Percentiles rank a stretch among this genome's conserved stretches.
These are phyloP conservation scores for Setaria viridis DNA, from an alignment of 202 grass and related monocot genomes.

Conservation along the genomic window DNA sequence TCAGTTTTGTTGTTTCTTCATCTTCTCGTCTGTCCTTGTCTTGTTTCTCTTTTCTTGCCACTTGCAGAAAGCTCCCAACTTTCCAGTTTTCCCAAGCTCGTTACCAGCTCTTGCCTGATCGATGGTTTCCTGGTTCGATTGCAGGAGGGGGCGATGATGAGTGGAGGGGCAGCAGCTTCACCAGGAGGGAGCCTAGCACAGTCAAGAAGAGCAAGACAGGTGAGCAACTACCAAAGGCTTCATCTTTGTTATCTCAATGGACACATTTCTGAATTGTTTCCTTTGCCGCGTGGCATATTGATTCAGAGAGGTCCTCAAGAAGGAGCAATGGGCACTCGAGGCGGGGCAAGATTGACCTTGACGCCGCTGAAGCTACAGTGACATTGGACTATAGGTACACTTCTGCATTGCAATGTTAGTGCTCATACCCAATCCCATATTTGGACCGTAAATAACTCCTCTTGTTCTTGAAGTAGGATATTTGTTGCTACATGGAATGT, in stretches of 20 bases:
- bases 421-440: slow-evolving; percentile 1
- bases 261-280: slow-evolving; percentile 37
- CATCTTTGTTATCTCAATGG: not conserved
- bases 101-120: not conserved
- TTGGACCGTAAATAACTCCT: slow-evolving; percentile 16
- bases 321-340: slow-evolving; percentile 63
- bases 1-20: slow-evolving; percentile 47
- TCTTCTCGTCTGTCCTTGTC: slow-evolving; percentile 1
- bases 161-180: slow-evolving; percentile 86
- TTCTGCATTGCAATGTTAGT: not conserved
- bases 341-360: slow-evolving; percentile 95
- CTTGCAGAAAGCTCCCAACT: slow-evolving; percentile 12
- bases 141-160: slow-evolving; percentile 70
- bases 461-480: slow-evolving; percentile 67
- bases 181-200: slow-evolving; percentile 74
- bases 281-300: slow-evolving; percentile 31
- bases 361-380: slow-evolving; percentile 90
- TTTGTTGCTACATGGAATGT: slow-evolving; percentile 99
- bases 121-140: slow-evolving; percentile 17
- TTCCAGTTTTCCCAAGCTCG: slow-evolving; percentile 16
- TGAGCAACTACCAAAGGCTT: slow-evolving; percentile 42
- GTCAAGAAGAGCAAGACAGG: slow-evolving; percentile 96
- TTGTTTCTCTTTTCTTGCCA: slow-evolving; percentile 39
- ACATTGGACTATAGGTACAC: slow-evolving; percentile 85
- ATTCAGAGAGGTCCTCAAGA: slow-evolving; percentile 70